Conservation (phyloP, 768 basidiomycete species). For the Tricholoma bakamatsutake region DNA sequence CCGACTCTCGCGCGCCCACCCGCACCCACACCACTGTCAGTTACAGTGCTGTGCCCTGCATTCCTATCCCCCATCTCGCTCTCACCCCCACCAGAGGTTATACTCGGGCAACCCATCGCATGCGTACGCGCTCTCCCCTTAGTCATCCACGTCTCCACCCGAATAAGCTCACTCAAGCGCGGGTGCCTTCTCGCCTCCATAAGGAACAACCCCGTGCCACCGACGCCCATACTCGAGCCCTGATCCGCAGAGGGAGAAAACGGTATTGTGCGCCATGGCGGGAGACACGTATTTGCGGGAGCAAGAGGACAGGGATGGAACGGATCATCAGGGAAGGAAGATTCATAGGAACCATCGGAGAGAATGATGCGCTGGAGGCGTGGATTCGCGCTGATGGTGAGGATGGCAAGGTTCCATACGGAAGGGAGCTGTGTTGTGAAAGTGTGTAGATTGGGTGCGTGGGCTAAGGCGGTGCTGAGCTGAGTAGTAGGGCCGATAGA, state of each 20-base stretch:
- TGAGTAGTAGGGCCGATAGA: constrained; percentile 25
- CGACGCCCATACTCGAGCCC: constrained; percentile 20
- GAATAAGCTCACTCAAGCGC: constrained; percentile 48
- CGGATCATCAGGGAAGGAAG: not conserved
- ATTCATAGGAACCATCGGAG: constrained; percentile 12
- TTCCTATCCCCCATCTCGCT: not conserved
- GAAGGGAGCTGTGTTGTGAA: constrained; percentile 51
- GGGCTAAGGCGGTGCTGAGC: constrained; percentile 31
- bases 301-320: not conserved
- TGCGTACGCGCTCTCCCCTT: constrained; percentile 18
- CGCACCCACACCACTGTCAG: not conserved
- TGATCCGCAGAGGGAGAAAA: not conserved
- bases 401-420: constrained; percentile 52
- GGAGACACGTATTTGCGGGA: not conserved
- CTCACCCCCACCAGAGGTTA: not conserved
- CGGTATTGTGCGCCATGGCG: not conserved
- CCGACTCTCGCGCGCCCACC: not conserved
- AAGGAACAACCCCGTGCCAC: constrained; percentile 51
- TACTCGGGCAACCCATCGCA: constrained; percentile 9
- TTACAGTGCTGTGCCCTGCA: not conserved
- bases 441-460: constrained; percentile 36
- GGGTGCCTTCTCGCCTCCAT: constrained; percentile 47
- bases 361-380: constrained; percentile 41
- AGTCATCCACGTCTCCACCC: constrained; percentile 37
- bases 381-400: constrained; percentile 43